A percentile compares a stretch with the other conserved stretches of the same genome.
These are phyloP conservation scores for Aspergillus sp. DNA, from an alignment of 2,329 filamentous ascomycete species.

Conservation along the genomic window DNA sequence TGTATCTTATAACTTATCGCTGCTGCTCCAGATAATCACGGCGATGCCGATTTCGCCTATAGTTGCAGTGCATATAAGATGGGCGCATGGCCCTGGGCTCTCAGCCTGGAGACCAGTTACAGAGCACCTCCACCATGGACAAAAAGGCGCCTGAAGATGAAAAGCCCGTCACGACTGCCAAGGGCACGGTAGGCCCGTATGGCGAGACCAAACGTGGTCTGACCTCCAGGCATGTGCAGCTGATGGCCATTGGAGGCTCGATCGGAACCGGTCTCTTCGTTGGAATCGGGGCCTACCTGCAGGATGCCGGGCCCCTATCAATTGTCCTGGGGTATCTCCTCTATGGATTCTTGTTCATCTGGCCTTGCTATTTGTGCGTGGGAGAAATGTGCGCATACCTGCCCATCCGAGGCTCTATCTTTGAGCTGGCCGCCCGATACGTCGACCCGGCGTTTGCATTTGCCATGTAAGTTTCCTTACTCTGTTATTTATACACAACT, in stretches of 20 bases:
- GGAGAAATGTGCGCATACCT: slow-evolving; percentile 33
- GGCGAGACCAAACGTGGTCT: slow-evolving; percentile 15
- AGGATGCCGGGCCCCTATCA: slow-evolving; percentile 33
- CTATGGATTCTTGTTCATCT: slow-evolving; percentile 34
- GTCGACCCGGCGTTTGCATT: slow-evolving; percentile 49
- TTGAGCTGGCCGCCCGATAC: slow-evolving; percentile 49
- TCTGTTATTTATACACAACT: not conserved
- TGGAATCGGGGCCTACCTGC: slow-evolving; percentile 34
- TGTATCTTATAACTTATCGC: not conserved
- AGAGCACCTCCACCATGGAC: slow-evolving; percentile 19
- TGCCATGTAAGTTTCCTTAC: slow-evolving; percentile 27
- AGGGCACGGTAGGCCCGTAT: slow-evolving; percentile 20
- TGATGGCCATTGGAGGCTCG: slow-evolving; percentile 15
- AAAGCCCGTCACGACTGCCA: slow-evolving; percentile 11
- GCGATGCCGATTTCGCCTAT: not conserved
- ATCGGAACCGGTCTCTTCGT: slow-evolving; percentile 34
- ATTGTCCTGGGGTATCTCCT: slow-evolving; percentile 38
- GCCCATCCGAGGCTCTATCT: slow-evolving; percentile 48
- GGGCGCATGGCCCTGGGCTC: not conserved
- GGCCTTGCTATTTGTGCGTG: slow-evolving; percentile 32
- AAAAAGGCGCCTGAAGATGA: slow-evolving; percentile 23
- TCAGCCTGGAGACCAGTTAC: not conserved
- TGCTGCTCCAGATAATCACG: not conserved
- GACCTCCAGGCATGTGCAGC: slow-evolving; percentile 13
- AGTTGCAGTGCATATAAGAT: slow-evolving; percentile 1